Conservation (phyloP, 2,329 filamentous ascomycete species). For the Elsinoe necatrix region DNA sequence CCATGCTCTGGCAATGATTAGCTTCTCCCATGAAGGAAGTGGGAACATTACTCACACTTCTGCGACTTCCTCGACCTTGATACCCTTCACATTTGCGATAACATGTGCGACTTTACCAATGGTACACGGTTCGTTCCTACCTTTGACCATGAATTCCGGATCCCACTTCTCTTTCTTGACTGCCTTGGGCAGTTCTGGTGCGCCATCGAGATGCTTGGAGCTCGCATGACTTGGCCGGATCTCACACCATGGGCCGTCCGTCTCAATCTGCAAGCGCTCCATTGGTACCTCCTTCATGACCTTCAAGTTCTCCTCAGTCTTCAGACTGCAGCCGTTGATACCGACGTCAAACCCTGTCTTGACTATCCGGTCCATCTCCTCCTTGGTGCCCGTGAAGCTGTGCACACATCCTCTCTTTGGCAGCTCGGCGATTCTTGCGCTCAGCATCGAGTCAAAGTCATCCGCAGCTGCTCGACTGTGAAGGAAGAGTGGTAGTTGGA, state of each 20-base stretch:
- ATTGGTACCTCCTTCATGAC: conserved; percentile 75
- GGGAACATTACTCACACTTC: conserved; percentile 69
- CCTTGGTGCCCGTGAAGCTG: conserved; percentile 81
- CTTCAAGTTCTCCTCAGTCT: conserved; percentile 81
- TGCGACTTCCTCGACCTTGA: conserved; percentile 71
- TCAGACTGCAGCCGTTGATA: conserved; percentile 95
- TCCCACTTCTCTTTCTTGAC: conserved; percentile 97
- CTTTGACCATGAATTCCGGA: conserved; percentile 82
- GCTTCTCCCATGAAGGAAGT: too few relatives aligned
- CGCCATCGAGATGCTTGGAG: conserved; percentile 61
- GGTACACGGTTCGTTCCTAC: conserved; percentile 82
- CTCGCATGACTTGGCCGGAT: conserved; percentile 83
- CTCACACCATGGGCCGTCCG: conserved; percentile 95
- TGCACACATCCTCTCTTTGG: conserved; percentile 74
- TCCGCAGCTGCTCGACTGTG: conserved; percentile 80
- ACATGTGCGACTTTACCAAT: conserved; percentile 84
- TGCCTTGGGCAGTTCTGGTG: conserved; percentile 64
- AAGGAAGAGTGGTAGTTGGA: conserved; percentile 80
- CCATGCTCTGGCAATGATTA: too few relatives aligned
- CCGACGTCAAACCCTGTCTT: conserved; percentile 79
- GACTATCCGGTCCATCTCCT: conserved; percentile 75
- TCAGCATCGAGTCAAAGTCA: conserved; percentile 71
- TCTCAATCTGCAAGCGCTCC: conserved; percentile 82
- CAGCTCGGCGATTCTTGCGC: conserved; percentile 42
- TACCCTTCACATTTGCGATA: conserved; percentile 75